These are phyloP conservation scores for Tephrocybe rancida DNA, from an alignment of 768 basidiomycete species.

Conservation along the genomic window DNA sequence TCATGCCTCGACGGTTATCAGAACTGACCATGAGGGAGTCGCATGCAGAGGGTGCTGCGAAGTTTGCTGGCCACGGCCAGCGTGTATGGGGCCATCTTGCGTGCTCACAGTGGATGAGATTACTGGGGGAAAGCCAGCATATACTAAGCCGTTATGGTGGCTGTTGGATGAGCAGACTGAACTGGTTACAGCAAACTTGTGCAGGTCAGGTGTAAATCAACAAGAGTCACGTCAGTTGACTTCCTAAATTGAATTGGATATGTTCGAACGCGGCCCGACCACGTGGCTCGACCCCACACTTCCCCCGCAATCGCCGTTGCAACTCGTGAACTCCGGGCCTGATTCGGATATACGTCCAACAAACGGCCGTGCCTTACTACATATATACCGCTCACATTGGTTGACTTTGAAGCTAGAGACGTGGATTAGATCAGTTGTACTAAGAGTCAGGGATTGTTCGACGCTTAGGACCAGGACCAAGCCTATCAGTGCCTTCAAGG, in stretches of 20 bases:
- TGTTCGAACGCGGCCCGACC: conserved; percentile 5
- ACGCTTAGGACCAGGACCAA: no score
- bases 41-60: conserved; percentile 19
- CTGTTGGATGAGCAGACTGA: neutral
- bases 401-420: no score
- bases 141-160: neutral
- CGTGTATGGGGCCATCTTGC: conserved; percentile 32
- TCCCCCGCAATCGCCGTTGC: conserved; percentile 5
- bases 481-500: no score
- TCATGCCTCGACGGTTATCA: conserved; percentile 4
- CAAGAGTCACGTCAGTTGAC: neutral
- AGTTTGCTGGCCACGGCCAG: conserved; percentile 26
- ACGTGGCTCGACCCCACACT: conserved; percentile 5
- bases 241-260: neutral
- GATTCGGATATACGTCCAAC: no score
- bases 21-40: conserved; percentile 18
- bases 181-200: neutral
- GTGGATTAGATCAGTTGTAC: no score
- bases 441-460: no score
- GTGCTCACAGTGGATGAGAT: conserved; percentile 10
- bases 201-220: no score
- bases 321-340: neutral
- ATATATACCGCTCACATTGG: no score
- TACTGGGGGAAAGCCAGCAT: conserved; percentile 8
- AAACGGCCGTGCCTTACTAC: no score